Percentiles rank a stretch among this genome's conserved stretches.
phyloP scores from a whole-genome alignment of 192 early-diverging fungal species.

The Coemansia sp. region DNA sequence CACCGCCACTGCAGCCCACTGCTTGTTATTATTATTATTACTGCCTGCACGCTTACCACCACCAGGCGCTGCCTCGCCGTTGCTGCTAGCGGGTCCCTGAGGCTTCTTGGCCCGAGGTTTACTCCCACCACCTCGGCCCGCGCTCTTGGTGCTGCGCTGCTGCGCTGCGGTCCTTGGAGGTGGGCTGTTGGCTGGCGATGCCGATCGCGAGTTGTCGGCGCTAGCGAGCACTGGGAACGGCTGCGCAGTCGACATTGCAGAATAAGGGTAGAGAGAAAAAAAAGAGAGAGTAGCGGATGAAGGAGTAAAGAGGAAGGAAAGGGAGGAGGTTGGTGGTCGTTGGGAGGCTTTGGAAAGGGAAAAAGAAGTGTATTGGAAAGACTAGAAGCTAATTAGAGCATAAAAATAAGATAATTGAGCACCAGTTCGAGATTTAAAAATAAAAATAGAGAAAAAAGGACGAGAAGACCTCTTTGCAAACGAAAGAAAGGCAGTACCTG shows the following conservation, averaged over 20 bases:
- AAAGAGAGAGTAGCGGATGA: not conserved
- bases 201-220: conserved; percentile 43
- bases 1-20: not conserved
- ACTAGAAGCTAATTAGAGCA: too few relatives aligned
- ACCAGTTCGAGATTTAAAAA: not conserved
- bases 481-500: not conserved
- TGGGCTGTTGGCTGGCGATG: conserved; percentile 26
- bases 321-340: not conserved
- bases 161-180: not conserved
- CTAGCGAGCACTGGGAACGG: conserved; percentile 44
- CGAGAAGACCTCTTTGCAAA: not conserved
- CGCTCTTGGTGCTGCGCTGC: not conserved
- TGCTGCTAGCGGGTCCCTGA: not conserved
- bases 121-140: not conserved
- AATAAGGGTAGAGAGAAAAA: not conserved
- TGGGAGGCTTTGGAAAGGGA: not conserved
- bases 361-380: too few relatives aligned
- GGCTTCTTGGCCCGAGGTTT: not conserved
- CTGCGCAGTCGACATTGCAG: conserved; percentile 21
- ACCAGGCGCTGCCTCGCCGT: not conserved
- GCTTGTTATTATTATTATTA: not conserved
- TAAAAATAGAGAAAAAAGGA: not conserved
- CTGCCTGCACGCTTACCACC: not conserved
- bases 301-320: not conserved
- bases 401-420: not conserved